Base-by-base conservation (phyloP, 2,329 filamentous ascomycete genomes). In the Fusarium burgessii region DNA sequence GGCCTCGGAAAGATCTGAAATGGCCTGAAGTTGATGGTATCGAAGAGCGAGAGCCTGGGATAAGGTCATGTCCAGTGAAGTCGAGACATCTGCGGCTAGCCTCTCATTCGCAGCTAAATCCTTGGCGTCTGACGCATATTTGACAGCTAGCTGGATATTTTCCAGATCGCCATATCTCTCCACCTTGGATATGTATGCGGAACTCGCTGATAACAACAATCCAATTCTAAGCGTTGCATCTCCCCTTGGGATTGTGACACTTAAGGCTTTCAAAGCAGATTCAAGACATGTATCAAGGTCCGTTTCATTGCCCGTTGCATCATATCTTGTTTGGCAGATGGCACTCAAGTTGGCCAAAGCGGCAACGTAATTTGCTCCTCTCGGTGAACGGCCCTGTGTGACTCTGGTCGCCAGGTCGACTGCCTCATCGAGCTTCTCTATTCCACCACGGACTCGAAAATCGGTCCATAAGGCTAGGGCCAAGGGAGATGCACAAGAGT, bases 381-480 rank as follows among this genome's bases (percentile, higher is more conserved):
- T 13, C 6, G 40, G 12, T 1, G 40, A 2, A 5, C 1, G n/a
- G 13, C 1, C 1, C 2, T 1, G 40, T 7, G 3, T 1, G 5
- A 42, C 10, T 0, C 1, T 15, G 0, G 8, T 17, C 5, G 20
- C 14, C 4, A 43, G 5, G 0, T 43, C 40, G 14, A 42, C 13
- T 3, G 40, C 40, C 1, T 42, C 20, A 4, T 42, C 20, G 15
- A 42, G 40, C 13, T 42, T 42, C n/a, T 23, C 2, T 0, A 42
- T 42, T 0, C 2, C 13, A 0, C 40, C 40, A 4, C 6, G 40
- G 8, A 3, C 13, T 42, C 40, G 40, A 9, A 42, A 42, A 5
- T 42, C 40, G 14, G n/a, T 42, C 40, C 40, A 42, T 5, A 42
- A 5, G n/a, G n/a, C n/a, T 1, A 23, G 40, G 1, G 40, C 40